phyloP scores from a whole-genome alignment of 257 asterid species.

The Gentiana dahurica region DNA sequence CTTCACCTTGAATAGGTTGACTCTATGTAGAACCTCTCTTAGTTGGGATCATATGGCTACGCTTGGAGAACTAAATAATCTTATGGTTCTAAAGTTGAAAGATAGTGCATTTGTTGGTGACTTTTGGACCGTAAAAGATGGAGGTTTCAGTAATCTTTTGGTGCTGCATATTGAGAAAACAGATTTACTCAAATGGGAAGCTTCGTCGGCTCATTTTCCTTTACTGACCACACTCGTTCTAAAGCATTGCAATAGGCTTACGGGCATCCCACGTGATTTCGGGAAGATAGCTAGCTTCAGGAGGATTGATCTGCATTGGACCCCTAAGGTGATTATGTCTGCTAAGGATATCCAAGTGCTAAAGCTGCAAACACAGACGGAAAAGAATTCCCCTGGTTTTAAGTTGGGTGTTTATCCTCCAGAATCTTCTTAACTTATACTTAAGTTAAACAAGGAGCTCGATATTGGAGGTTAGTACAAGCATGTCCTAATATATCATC shows the following conservation, averaged over 20 bases:
- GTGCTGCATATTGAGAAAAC: constrained; percentile 11
- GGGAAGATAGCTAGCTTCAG: background rate
- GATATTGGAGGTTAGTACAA: no score
- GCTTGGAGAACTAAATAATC: background rate
- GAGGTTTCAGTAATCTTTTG: constrained; percentile 11
- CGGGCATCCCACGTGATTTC: background rate
- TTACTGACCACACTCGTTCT: constrained; percentile 8
- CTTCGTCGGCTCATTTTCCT: constrained; percentile 14
- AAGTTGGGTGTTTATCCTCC: background rate
- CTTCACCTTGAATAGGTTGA: background rate
- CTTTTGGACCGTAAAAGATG: constrained; percentile 9
- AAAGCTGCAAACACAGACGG: background rate
- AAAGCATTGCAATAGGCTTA: constrained; percentile 9
- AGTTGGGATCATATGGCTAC: constrained; percentile 1
- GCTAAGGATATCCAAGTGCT: background rate
- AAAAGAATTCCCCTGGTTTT: background rate
- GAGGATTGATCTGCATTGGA: background rate
- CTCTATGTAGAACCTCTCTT: background rate
- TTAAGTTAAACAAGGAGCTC: no score
- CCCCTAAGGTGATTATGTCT: background rate
- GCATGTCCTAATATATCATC: no score
- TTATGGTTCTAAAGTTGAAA: background rate
- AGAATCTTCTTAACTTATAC: background rate
- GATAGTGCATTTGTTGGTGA: constrained; percentile 1
- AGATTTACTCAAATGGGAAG: constrained; percentile 6